A percentile compares a stretch with the other conserved stretches of the same genome.
Evolutionary conservation across 2,329 filamentous ascomycete species (phyloP).

Genomic region (Tolypocladium endophyticum): DNA sequence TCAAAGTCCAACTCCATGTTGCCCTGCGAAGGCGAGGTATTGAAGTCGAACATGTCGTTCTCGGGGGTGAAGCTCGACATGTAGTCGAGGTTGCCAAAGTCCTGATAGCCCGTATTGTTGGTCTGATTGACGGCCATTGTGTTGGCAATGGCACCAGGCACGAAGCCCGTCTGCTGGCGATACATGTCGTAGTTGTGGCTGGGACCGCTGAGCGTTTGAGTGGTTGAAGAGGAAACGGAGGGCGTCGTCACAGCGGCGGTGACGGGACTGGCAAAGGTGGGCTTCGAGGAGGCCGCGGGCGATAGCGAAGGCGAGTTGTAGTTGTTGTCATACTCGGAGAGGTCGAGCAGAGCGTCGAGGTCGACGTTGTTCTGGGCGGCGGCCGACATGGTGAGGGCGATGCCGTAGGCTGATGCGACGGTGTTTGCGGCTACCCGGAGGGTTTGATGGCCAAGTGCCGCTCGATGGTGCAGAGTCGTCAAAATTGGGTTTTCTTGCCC

Average conservation of each 20-base stretch:
- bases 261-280: conserved; percentile 39
- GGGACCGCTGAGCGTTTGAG: conserved; percentile 61
- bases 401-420: neutral
- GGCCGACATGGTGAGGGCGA: conserved; percentile 20
- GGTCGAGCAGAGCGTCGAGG: conserved; percentile 49
- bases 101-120: conserved; percentile 43
- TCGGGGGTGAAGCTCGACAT: conserved; percentile 46
- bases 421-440: neutral
- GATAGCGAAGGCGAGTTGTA: conserved; percentile 53
- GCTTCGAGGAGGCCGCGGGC: conserved; percentile 41
- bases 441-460: neutral
- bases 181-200: conserved; percentile 94
- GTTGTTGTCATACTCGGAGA: conserved; percentile 50
- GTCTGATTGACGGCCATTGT: conserved; percentile 67
- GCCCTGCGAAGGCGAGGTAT: conserved; percentile 51
- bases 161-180: conserved; percentile 89
- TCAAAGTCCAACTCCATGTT: conserved; percentile 53
- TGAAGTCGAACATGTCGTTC: conserved; percentile 64
- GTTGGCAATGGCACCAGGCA: conserved; percentile 70
- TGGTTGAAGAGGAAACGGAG: conserved; percentile 41
- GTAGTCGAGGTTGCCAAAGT: conserved; percentile 38
- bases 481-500: neutral
- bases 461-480: neutral
- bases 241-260: conserved; percentile 44
- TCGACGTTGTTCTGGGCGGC: conserved; percentile 36